Conservation (phyloP, 129 eudicot species). For the Smallanthus sonchifolius region DNA sequence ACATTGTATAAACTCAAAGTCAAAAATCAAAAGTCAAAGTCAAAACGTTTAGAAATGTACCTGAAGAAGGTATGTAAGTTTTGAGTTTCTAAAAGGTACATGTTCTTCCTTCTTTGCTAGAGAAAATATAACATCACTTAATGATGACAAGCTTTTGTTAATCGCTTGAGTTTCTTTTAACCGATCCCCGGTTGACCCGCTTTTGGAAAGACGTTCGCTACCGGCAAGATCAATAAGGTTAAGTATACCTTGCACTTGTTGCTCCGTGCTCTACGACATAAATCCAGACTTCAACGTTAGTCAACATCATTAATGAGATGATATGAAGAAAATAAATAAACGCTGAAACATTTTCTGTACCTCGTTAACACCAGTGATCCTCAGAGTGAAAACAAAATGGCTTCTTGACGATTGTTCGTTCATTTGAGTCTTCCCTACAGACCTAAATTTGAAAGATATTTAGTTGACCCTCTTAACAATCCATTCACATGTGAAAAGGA, state of each 20-base stretch:
- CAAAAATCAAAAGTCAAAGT: not conserved
- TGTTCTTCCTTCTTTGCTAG: slow-evolving; percentile 90
- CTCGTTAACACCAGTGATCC: slow-evolving; percentile 83
- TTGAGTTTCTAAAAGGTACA: slow-evolving; percentile 88
- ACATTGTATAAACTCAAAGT: not conserved
- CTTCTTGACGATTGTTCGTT: slow-evolving; percentile 97
- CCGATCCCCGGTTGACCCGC: slow-evolving; percentile 96
- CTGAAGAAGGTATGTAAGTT: slow-evolving; percentile 96
- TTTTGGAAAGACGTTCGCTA: slow-evolving; percentile 96
- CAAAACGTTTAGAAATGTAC: slow-evolving; percentile 31
- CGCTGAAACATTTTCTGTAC: slow-evolving; percentile 30
- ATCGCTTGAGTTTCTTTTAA: slow-evolving; percentile 97
- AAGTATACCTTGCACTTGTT: slow-evolving; percentile 94
- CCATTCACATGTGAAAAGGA: not conserved
- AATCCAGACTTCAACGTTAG: not conserved
- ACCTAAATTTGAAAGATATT: slow-evolving; percentile 41
- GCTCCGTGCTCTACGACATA: slow-evolving; percentile 73
- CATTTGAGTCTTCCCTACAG: slow-evolving; percentile 98
- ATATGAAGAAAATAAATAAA: not conserved
- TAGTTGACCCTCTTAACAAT: not conserved
- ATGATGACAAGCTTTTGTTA: slow-evolving; percentile 82
- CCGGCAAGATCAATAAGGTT: slow-evolving; percentile 98
- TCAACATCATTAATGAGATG: not conserved
- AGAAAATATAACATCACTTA: slow-evolving; percentile 91
- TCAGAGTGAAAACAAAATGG: slow-evolving; percentile 92